A percentile compares a stretch with the other conserved stretches of the same genome.
Evolutionary conservation across 2,329 filamentous ascomycete species (phyloP).

Genomic region (Teratosphaeriaceae sp.): DNA sequence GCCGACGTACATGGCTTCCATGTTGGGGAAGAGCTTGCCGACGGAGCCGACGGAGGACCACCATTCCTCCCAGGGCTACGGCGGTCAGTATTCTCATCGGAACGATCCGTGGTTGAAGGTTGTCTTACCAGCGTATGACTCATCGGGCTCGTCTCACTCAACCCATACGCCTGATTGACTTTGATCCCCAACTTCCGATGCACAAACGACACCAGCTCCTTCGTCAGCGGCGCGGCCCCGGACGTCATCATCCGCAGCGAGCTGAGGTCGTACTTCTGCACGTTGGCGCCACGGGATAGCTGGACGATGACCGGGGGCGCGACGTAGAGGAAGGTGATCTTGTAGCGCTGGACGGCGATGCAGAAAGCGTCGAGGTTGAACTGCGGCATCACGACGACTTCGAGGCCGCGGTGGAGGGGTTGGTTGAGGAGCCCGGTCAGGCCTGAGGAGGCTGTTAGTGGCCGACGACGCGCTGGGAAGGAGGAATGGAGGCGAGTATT

Average conservation of each 20-base stretch:
- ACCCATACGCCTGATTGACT: conserved; percentile 86
- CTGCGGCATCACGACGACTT: conserved; percentile 64
- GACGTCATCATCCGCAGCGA: conserved; percentile 77
- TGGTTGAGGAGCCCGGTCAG: conserved; percentile 67
- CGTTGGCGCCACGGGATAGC: conserved; percentile 69
- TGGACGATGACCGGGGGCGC: conserved; percentile 78
- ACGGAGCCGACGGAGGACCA: conserved; percentile 68
- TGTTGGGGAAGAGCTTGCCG: conserved; percentile 70
- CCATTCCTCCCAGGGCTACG: conserved; percentile 64
- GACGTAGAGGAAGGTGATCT: conserved; percentile 71
- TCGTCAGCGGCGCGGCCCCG: conserved; percentile 78
- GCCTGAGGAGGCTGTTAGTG: neutral
- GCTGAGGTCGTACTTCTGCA: conserved; percentile 76
- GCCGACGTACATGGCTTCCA: conserved; percentile 73
- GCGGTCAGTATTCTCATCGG: conserved; percentile 28
- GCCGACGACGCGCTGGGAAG: too few relatives aligned
- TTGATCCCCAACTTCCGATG: conserved; percentile 67
- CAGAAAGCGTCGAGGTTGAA: conserved; percentile 81
- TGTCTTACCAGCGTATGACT: conserved; percentile 49
- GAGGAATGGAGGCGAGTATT: too few relatives aligned
- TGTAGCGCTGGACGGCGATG: conserved; percentile 63
- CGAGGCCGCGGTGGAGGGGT: conserved; percentile 57
- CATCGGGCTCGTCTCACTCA: conserved; percentile 76
- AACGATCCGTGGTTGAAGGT: conserved; percentile 2
- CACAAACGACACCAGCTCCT: conserved; percentile 69